Evolutionary conservation across 2,329 filamentous ascomycete genomes (phyloP), one percentile per base, ranked within the genome.

Genomic region (Cordyceps cateniannulata): DNA sequence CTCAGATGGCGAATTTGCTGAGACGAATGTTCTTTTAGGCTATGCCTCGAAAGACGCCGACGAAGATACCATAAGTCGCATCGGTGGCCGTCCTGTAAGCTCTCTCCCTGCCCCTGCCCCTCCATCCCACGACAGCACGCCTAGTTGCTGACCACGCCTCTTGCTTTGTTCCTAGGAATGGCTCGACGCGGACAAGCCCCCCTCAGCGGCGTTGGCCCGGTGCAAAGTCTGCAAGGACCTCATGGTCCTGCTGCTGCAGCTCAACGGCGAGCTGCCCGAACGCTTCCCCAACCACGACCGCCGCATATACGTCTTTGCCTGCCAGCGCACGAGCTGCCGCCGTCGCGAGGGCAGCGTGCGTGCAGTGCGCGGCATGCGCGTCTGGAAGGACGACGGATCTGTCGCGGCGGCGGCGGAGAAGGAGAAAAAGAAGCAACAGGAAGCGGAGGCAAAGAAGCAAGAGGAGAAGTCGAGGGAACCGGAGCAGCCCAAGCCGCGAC

Each of bases 181-280:
- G 95, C 79, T 96, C 42, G 87, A 93, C 66, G 75, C 81, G n/a
- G 77, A 81, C 58, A 84, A 81, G 45, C 80, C 89, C 4, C 90
- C 93, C 8, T 89, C 90, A 1, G 89, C 89, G 25, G 79, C 87
- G 1, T 81, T 96, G 10, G 91, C 90, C 24, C 88, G 87, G 75
- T 99, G 95, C 79, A 91, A 90, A 75, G 83, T 90, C 65, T 99
- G 95, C 84, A 90, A 91, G 66, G 84, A 86, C 57, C 76, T 91
- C 57, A 91, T 97, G 85, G 87, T 85, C 1, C 81, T 98, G 12
- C 83, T 99, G 3, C 83, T 99, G 51, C 92, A 99, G 74, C 83
- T 99, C 29, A 91, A 99, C 74, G 93, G 86, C 68, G 92, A 97
- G 71, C 81, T 98, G 3, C 93, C 92, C 16, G 89, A 93, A 60